A percentile compares a stretch with the other conserved stretches of the same genome.
These are phyloP conservation scores for Escallonia rubra DNA, from an alignment of 129 eudicot genomes.

Conservation along the genomic window DNA sequence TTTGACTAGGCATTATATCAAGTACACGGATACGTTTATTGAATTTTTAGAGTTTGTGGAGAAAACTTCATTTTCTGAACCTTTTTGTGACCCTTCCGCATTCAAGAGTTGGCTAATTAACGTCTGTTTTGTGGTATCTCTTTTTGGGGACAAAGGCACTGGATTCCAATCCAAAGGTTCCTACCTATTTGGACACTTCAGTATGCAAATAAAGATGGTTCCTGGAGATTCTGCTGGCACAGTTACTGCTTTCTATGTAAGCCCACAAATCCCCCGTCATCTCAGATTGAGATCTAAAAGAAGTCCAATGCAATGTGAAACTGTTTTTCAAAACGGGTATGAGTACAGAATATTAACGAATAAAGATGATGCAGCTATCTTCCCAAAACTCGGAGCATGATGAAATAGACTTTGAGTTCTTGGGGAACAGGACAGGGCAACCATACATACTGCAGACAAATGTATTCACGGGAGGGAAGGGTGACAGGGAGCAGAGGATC, in stretches of 20 bases:
- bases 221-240: constrained; percentile 94
- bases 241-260: constrained; percentile 88
- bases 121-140: too few species aligned
- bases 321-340: too few species aligned
- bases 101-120: too few species aligned
- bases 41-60: constrained; percentile 9
- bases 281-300: too few species aligned
- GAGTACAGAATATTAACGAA: too few species aligned
- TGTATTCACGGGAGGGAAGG: constrained; percentile 87
- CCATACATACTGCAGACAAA: constrained; percentile 87
- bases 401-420: constrained; percentile 85
- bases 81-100: too few species aligned
- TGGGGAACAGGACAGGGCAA: constrained; percentile 85
- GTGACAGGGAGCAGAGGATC: constrained; percentile 79
- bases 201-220: constrained; percentile 84
- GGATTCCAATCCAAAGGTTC: constrained; percentile 92
- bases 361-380: constrained; percentile 43
- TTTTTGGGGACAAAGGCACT: constrained; percentile 30
- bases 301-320: too few species aligned
- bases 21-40: too few species aligned
- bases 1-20: too few species aligned
- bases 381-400: constrained; percentile 86
- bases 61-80: too few species aligned
- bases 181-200: constrained; percentile 82
- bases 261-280: background rate